Conservation (phyloP, 2,329 filamentous ascomycete species). For the Phaeosphaeria sp. region DNA sequence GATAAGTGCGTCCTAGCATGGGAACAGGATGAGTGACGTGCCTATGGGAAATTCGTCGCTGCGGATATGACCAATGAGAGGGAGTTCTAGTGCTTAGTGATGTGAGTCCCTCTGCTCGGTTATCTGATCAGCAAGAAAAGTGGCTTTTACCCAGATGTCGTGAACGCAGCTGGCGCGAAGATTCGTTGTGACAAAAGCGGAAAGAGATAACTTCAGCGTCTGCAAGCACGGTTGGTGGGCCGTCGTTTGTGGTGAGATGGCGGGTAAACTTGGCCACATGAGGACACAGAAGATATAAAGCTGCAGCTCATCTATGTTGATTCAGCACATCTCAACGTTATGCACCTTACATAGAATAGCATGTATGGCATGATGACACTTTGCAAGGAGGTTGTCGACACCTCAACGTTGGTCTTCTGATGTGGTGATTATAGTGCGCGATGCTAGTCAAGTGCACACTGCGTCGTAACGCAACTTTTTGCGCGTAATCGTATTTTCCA, state of each 20-base stretch:
- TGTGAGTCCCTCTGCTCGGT: slow-evolving; percentile 8
- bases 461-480: no score
- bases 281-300: slow-evolving; percentile 7
- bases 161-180: background rate
- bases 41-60: background rate
- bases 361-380: no score
- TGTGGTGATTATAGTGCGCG: no score
- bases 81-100: slow-evolving; percentile 17
- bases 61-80: slow-evolving; percentile 5
- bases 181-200: slow-evolving; percentile 5
- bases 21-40: slow-evolving; percentile 1
- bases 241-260: background rate
- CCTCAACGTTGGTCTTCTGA: no score
- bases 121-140: slow-evolving; percentile 14
- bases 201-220: slow-evolving; percentile 3
- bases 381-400: no score
- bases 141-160: background rate
- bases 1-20: background rate
- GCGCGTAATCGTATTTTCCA: no score
- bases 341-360: no score
- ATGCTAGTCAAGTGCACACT: no score
- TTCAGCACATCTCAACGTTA: slow-evolving; percentile 5
- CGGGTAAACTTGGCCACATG: background rate
- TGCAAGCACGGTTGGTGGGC: slow-evolving; percentile 7
- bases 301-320: slow-evolving; percentile 10